Base-by-base conservation (phyloP, 2,329 filamentous ascomycete genomes). In the Talaromyces sp. region DNA sequence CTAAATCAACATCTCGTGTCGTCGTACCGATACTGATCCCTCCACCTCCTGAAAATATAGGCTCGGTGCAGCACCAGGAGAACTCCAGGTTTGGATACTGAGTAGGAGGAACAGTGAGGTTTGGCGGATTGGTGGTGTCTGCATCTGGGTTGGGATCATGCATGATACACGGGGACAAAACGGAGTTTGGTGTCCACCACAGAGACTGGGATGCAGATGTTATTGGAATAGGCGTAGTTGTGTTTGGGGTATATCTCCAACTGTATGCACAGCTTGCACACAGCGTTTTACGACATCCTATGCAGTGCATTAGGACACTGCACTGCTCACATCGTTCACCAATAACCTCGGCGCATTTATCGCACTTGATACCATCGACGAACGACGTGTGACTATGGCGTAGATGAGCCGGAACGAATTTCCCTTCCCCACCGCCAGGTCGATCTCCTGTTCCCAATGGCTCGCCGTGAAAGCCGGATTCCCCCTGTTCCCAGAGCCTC, bases 231-330 rank as follows among this genome's bases (percentile, higher is more conserved):
- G 63, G 28, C 55, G 61, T 64, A 36, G 67, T 58, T 72, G 78
- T 71, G 63, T 66, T 78, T 75, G 65, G 77, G 19, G 49, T 9
- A 74, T 77, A 85, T 64, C 68, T 82, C 17, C 82, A 75, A 65
- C 84, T 82, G 70, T 84, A 85, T 6, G 84, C 82, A 69, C 84
- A 86, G 69, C 82, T 84, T 22, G 81, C 82, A 73, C 84, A 86
- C 2, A 85, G 78, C 1, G 83, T 86, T 72, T 83, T 85, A 56
- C 84, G 77, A 67, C 84, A 86, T 42, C 84, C 84, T 68, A 84
- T 81, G 67, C 84, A 86, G 68, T 85, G 84, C 84, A 86, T 85
- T 65, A 83, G 75, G 17, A 85, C 82, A 61, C 83, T 85, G 70
- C 84, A 86, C 62, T 84, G 83, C 70, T 86, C 84, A 67, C 84